Conservation (phyloP, 257 asterid species). For the Solanum peruvianum region DNA sequence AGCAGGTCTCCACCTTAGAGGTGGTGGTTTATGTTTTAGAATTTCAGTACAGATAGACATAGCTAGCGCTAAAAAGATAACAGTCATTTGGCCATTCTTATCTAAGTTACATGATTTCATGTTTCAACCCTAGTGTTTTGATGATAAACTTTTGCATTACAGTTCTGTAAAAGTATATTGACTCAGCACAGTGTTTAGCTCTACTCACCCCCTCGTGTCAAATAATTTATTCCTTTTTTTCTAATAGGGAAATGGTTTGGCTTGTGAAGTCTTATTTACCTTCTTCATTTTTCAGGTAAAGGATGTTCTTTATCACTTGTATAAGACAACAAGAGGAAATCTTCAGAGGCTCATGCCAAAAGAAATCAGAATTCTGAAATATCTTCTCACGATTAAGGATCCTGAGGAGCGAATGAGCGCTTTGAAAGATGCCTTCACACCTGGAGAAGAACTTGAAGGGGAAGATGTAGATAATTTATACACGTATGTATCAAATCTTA, state of each 20-base stretch:
- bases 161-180: background rate
- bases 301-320: slow-evolving; percentile 71
- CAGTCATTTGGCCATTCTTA: background rate
- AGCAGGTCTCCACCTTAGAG: background rate
- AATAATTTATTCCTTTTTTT: background rate
- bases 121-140: background rate
- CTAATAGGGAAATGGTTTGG: background rate
- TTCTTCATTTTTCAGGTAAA: slow-evolving; percentile 38
- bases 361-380: slow-evolving; percentile 83
- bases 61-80: background rate
- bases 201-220: background rate
- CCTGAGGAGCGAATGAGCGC: slow-evolving; percentile 73
- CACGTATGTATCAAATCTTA: slow-evolving; percentile 42
- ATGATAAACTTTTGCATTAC: background rate
- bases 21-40: background rate
- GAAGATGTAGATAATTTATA: slow-evolving; percentile 57
- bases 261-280: background rate
- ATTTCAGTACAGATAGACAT: background rate
- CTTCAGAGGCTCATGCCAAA: slow-evolving; percentile 88
- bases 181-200: background rate
- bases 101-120: background rate
- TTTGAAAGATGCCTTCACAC: slow-evolving; percentile 78
- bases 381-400: slow-evolving; percentile 69
- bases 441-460: slow-evolving; percentile 84
- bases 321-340: slow-evolving; percentile 58